These are phyloP conservation scores for Sclerospora graminicola DNA, from an alignment of 352 stramenopile genomes.

Conservation along the genomic window DNA sequence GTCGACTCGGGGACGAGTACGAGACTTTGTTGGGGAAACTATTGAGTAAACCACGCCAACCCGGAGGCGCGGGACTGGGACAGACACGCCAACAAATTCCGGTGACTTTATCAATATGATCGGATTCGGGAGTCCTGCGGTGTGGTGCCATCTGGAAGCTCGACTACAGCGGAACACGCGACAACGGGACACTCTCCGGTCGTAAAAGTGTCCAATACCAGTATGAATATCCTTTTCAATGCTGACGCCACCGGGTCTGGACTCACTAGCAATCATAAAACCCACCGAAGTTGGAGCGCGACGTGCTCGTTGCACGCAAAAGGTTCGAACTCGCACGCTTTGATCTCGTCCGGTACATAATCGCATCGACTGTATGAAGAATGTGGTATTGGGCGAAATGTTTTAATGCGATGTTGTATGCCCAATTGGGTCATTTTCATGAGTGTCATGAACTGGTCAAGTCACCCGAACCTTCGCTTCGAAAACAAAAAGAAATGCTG, in stretches of 20 bases:
- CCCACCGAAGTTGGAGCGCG: constrained; percentile 47
- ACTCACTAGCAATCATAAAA: constrained; percentile 13
- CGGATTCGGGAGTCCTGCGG: constrained; percentile 17
- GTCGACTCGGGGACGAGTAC: constrained; percentile 66
- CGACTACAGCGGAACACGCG: constrained; percentile 6
- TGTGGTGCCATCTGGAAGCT: constrained; percentile 8
- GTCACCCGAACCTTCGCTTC: constrained; percentile 54
- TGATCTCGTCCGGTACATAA: constrained; percentile 81
- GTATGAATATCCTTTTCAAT: no score
- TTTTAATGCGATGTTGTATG: constrained; percentile 78
- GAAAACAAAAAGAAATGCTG: constrained; percentile 57
- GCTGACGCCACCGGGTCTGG: constrained; percentile 7
- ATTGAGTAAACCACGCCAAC: constrained; percentile 51
- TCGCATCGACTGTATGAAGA: constrained; percentile 75
- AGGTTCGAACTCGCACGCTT: constrained; percentile 79
- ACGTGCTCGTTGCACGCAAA: constrained; percentile 45
- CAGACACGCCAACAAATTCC: constrained; percentile 14
- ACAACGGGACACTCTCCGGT: constrained; percentile 14
- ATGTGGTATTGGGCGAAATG: constrained; percentile 75
- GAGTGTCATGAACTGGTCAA: constrained; percentile 75
- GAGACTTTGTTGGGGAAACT: constrained; percentile 68
- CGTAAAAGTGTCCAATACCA: no score
- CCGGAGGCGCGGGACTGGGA: constrained; percentile 13
- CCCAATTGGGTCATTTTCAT: constrained; percentile 72
- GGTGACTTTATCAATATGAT: constrained; percentile 9